Evolutionary conservation across 1,139 yeast species (phyloP).

Genomic region (Debaryomyces robertsiae): DNA sequence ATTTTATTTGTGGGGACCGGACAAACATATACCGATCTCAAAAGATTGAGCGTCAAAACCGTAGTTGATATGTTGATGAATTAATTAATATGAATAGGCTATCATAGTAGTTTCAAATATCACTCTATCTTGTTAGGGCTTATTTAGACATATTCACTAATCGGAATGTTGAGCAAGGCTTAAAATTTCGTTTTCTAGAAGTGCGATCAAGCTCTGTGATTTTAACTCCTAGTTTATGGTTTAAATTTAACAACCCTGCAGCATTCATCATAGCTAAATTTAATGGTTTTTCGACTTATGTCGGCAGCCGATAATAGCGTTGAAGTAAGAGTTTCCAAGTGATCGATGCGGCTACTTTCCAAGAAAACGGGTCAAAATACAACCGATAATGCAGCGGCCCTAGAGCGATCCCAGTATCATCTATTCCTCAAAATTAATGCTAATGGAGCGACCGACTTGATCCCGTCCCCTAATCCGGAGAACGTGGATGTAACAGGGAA

Average conservation of each 20-base stretch:
- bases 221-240: too few relatives aligned
- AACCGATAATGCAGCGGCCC: neutral
- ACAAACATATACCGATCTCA: constrained; percentile 92
- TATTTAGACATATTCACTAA: too few relatives aligned
- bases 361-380: constrained; percentile 5
- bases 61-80: constrained; percentile 83
- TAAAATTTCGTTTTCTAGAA: neutral
- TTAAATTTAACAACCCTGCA: too few relatives aligned
- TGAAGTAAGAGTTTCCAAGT: neutral
- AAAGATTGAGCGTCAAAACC: constrained; percentile 90
- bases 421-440: constrained; percentile 38
- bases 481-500: constrained; percentile 5
- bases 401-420: constrained; percentile 12
- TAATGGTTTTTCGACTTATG: neutral
- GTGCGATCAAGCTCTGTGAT: too few relatives aligned
- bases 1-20: constrained; percentile 96
- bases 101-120: neutral
- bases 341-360: constrained; percentile 5
- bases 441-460: constrained; percentile 44
- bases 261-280: neutral
- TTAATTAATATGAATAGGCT: constrained; percentile 15
- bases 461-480: constrained; percentile 17
- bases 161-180: neutral
- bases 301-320: too few relatives aligned
- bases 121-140: too few relatives aligned